These are phyloP conservation scores for Macrocybe gigantea DNA, from an alignment of 768 basidiomycete genomes.

Conservation along the genomic window DNA sequence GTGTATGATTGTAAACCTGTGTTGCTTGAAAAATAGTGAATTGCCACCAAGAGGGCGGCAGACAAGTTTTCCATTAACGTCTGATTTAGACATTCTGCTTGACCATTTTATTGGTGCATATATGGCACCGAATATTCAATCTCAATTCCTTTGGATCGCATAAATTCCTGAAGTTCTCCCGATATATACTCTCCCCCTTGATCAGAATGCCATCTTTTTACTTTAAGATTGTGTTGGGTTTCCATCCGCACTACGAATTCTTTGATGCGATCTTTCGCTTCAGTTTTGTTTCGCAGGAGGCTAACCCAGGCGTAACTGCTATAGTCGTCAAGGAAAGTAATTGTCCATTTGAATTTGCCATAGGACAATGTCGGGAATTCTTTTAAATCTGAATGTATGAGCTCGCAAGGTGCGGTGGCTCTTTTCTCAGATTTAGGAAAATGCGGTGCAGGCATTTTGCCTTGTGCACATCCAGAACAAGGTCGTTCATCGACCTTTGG, in stretches of 20 bases:
- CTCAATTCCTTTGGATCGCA: background rate
- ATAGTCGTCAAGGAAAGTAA: slow-evolving; percentile 12
- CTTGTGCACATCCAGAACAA: slow-evolving; percentile 11
- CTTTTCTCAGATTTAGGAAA: slow-evolving; percentile 6
- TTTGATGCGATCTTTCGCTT: background rate
- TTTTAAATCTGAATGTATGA: slow-evolving; percentile 16
- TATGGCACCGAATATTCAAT: slow-evolving; percentile 4
- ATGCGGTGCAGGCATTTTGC: slow-evolving; percentile 11
- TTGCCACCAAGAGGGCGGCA: slow-evolving; percentile 5
- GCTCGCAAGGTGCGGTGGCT: slow-evolving; percentile 9
- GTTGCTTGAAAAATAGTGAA: slow-evolving; percentile 1
- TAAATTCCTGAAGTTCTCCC: background rate
- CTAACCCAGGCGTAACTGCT: slow-evolving; percentile 6
- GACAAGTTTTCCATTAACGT: background rate
- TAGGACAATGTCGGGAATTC: slow-evolving; percentile 11
- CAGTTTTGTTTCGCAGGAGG: slow-evolving; percentile 5
- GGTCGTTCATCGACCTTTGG: background rate
- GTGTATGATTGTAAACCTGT: background rate
- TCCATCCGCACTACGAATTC: slow-evolving; percentile 5
- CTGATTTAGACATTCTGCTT: slow-evolving; percentile 12
- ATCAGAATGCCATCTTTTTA: slow-evolving; percentile 9
- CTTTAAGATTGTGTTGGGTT: slow-evolving; percentile 2
- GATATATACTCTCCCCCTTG: slow-evolving; percentile 8
- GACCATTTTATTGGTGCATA: slow-evolving; percentile 13
- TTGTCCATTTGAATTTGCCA: slow-evolving; percentile 9